Base-by-base conservation (phyloP, 805 yeast genomes). In the Candida alai region DNA sequence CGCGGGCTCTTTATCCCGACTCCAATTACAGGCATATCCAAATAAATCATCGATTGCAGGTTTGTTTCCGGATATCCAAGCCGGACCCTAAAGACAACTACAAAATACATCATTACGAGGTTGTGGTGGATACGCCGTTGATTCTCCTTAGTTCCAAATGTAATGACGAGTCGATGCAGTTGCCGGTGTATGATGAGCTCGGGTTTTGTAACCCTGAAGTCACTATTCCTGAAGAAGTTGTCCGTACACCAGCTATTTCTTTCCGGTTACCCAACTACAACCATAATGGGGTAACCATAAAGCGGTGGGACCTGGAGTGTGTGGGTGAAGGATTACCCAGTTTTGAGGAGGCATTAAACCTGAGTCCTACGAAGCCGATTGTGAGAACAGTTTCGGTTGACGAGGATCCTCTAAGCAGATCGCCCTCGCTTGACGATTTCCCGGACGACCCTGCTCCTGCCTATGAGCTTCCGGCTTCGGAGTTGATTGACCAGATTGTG, bases 41-140 rank as follows among this genome's bases (percentile, higher is more conserved):
- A 43, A 67, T 82, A 12, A 68, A 73, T 36, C 94, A 84, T 53
- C 63, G 88, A 32, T 54, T 84, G 32, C 93, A 84, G 51, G 70
- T 84, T 4, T 76, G 83, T 45, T 70, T 84, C 37, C 62, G 93
- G 37, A 75, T 84, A 18, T 75, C 84, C 9, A 77, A 73, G 45
- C 77, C 77, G 1, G 83, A 79, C 39, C 68, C 74, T 0, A 51
- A 57, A 30, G 69, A 47, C 34, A 50, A 60, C 36, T 51, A 32
- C 37, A 74, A 73, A 41, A 57, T 76, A 60, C 87, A 81, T 47
- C 89, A 84, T 52, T 84, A 79, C 48, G 94, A 84, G 46, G 89
- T 84, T 14, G 75, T 84, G 28, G 82, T 84, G 24, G 93, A 84
- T 50, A 82, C 90, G 0, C 93, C 93, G 0, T 65, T 84, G 23